These are phyloP conservation scores for Trichocladium antarcticum DNA, from an alignment of 495 filamentous ascomycete genomes.

Conservation along the genomic window DNA sequence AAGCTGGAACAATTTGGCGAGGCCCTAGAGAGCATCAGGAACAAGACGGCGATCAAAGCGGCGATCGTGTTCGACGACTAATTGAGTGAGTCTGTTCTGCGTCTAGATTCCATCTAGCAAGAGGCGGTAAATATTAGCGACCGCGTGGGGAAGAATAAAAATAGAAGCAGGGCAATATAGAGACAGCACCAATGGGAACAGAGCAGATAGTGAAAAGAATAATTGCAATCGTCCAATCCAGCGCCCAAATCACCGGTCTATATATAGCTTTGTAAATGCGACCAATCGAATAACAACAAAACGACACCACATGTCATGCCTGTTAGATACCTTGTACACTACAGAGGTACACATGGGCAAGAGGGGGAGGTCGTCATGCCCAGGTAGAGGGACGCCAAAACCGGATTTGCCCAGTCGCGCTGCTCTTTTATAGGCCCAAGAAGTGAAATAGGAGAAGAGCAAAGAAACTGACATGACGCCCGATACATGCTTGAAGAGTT, in stretches of 20 bases:
- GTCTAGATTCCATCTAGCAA: too few relatives aligned
- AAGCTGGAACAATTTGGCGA: constrained; percentile 44
- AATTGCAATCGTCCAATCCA: neutral
- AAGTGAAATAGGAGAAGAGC: neutral
- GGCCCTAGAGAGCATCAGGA: constrained; percentile 45
- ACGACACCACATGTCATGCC: constrained; percentile 3
- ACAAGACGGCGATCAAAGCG: constrained; percentile 62
- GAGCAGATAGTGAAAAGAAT: neutral
- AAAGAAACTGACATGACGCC: constrained; percentile 7
- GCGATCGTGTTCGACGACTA: constrained; percentile 51
- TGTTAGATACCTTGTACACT: neutral
- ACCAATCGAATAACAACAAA: neutral
- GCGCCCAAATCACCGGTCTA: constrained; percentile 3
- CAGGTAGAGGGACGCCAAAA: neutral
- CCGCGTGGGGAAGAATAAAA: too few relatives aligned
- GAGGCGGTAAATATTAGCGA: too few relatives aligned
- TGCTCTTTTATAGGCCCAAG: neutral
- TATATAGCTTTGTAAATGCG: constrained; percentile 8
- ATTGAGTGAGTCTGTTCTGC: too few relatives aligned
- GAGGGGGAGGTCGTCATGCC: constrained; percentile 6
- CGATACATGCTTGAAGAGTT: constrained; percentile 7
- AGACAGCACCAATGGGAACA: too few relatives aligned
- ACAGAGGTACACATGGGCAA: neutral
- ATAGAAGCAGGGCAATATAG: too few relatives aligned
- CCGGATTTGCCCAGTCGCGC: neutral